These are phyloP conservation scores for Lactarius quietus DNA, from an alignment of 768 basidiomycete species.

Conservation along the genomic window DNA sequence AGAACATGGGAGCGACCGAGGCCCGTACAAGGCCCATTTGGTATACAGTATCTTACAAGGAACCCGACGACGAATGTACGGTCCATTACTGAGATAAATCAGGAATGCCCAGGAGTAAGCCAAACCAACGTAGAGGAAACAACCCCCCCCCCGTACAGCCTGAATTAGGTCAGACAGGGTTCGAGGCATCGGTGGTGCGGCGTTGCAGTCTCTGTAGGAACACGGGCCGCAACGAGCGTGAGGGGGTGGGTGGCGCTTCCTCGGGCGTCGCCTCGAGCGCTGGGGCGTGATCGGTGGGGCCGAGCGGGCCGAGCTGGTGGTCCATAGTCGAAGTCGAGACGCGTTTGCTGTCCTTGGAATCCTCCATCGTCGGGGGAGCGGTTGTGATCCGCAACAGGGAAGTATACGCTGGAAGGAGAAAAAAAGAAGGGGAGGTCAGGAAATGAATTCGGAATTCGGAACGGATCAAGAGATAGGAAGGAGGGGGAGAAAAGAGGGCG, in stretches of 20 bases:
- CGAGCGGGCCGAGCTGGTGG: neutral
- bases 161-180: slow-evolving; percentile 8
- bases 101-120: no score
- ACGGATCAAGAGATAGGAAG: no score
- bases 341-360: slow-evolving; percentile 24
- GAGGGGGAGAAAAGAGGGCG: neutral
- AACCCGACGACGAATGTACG: neutral
- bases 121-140: neutral
- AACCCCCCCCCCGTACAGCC: neutral
- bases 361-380: slow-evolving; percentile 26
- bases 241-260: slow-evolving; percentile 3
- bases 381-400: slow-evolving; percentile 44
- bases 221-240: slow-evolving; percentile 13
- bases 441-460: neutral
- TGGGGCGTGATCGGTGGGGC: neutral
- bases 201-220: slow-evolving; percentile 19
- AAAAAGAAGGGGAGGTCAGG: neutral
- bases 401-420: slow-evolving; percentile 38
- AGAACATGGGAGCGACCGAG: neutral
- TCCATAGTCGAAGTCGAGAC: slow-evolving; percentile 26
- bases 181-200: slow-evolving; percentile 9
- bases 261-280: slow-evolving; percentile 4
- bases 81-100: neutral
- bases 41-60: neutral
- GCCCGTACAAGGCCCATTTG: neutral